Evolutionary conservation across 495 filamentous ascomycete species (phyloP).

Genomic region (Penicillium cosmopolitanum): DNA sequence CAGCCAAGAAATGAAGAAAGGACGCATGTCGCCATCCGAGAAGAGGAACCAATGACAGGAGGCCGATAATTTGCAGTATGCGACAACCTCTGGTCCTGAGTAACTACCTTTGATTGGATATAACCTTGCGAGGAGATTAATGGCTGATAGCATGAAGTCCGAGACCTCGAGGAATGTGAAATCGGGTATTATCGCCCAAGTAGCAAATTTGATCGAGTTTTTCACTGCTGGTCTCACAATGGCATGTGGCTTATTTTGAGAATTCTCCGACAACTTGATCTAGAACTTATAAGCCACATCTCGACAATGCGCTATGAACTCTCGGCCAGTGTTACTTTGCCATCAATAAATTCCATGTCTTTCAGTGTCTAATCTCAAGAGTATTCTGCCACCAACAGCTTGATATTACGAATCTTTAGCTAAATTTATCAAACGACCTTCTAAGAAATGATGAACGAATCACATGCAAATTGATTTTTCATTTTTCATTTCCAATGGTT

Average conservation of each 20-base stretch:
- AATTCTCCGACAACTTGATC: background rate
- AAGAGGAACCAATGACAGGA: background rate
- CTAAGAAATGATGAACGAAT: too few species aligned
- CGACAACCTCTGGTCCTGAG: constrained; percentile 1
- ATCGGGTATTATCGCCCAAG: background rate
- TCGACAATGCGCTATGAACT: too few species aligned
- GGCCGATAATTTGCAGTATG: constrained; percentile 6
- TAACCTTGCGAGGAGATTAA: background rate
- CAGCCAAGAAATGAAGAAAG: constrained; percentile 3
- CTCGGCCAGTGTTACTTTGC: too few species aligned
- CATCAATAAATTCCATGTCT: too few species aligned
- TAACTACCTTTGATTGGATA: background rate
- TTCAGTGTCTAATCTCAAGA: too few species aligned
- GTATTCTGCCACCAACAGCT: too few species aligned
- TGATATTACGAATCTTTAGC: too few species aligned
- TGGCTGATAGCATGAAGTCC: background rate
- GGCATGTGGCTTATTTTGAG: background rate
- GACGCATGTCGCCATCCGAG: constrained; percentile 4
- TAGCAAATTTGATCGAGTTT: background rate
- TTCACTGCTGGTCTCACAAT: background rate
- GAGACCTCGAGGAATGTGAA: background rate
- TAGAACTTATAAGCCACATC: background rate
- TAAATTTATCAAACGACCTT: too few species aligned
- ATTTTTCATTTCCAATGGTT: too few species aligned
- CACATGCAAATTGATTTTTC: too few species aligned